Base-by-base conservation (phyloP, 441 rosid genomes). In the Populus hybrid region DNA sequence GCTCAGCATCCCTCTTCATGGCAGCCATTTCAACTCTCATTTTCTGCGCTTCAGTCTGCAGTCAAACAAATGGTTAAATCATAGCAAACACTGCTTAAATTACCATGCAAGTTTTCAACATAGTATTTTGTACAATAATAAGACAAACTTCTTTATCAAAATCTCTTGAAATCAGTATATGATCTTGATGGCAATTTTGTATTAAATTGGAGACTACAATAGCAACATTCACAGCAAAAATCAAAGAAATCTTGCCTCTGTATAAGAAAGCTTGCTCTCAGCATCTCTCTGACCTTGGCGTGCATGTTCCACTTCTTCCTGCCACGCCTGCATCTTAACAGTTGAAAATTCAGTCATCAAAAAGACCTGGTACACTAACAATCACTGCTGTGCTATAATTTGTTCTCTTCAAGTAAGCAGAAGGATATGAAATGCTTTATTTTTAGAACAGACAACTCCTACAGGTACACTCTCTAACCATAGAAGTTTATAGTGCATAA, bases 1-100 rank as follows among this genome's bases (percentile, higher is more conserved):
- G 99, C 81, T 94, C 99, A 26, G 99, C 97, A 87, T 94, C 99
- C 83, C 99, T 92, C 88, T 90, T 94, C 97, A 97, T 92, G 77
- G 99, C 93, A 68, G 99, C 98, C 92, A 93, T 87, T 89, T 97
- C 99, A 70, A 94, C 99, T 86, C 97, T 90, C 90, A 93, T 86
- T 85, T 97, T 97, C 86, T 97, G 97, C 84, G 89, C 73, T 86
- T 94, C 99, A 84, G 89, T 95, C 99, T 97, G 87, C 76, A 85
- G 82, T 50, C 80, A 81, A 79, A 83, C 71, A 80, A 82, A 65
- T 26, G 73, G 42, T 64, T 40, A 73, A 36, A 72, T 57, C 72
- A 64, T 40, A 30, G 21, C 20, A 71, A 42, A 35, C 36, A 75
- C 69, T 8, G 12, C 71, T 40, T 57, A 57, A 69, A 16, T 66